Base-by-base conservation (phyloP, 805 yeast genomes). In the Saccharomyces mikatae region DNA sequence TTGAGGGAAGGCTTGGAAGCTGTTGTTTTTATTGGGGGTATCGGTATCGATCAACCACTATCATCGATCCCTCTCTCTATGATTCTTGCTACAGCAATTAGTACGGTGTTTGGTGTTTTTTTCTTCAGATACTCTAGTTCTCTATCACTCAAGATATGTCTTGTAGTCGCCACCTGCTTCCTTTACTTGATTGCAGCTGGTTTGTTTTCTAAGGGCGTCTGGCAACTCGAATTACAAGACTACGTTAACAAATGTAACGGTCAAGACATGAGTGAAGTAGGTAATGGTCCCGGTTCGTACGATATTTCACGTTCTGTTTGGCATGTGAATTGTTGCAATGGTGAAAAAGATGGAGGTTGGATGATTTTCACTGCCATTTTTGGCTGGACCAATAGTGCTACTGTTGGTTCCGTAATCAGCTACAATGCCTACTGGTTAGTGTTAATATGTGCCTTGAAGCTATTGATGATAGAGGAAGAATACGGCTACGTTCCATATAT, bases 281-380 rank as follows among this genome's bases (percentile, higher is more conserved):
- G 97, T 1, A 84, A 86, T 44, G 97, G 97, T 0, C 96, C 96
- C 0, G 97, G 97, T 0, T 86, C 95, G 0, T 90, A 90, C 65
- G 96, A 90, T 63, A 84, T 90, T 24, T 60, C 79, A 22, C 80
- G 77, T 49, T 83, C 94, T 6, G 83, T 90, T 1, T 90, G 97
- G 97, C 97, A 90, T 68, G 96, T 90, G 27, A 89, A 90, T 71
- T 89, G 96, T 69, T 90, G 97, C 72, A 89, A 89, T 68, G 95
- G 96, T 26, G 86, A 87, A 60, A 86, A 80, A n/a, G 97, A 90
- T 64, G 96, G 96, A 3, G 82, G 84, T 31, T 90, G 96, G 96
- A 89, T 89, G 96, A 74, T 90, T 36, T 77, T 87, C 62, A 89
- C 91, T 36, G 97, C 96, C 0, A 75, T 90, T 4, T 77, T 90